Base-by-base conservation (phyloP, 2,329 filamentous ascomycete species). In the Xylaria multiplex region DNA sequence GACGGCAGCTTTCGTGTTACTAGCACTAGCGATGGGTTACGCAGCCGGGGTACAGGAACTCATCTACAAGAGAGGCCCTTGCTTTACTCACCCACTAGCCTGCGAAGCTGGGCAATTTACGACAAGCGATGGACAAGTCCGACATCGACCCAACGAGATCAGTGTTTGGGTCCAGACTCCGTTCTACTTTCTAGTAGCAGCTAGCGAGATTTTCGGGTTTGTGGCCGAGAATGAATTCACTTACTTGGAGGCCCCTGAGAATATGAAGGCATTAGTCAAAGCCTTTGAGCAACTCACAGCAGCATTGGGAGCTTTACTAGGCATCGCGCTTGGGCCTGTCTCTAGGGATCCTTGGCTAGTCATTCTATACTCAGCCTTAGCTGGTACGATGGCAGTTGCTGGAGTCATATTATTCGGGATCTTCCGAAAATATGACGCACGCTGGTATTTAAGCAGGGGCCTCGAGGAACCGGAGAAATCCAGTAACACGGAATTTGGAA, bases 131-230 rank as follows among this genome's bases (percentile, higher is more conserved):
- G 32, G 32, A 1, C 6, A 35, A 3, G 2, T 9, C 2, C 6
- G 9, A 9, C 32, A 35, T 9, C 32, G 60, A 43, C 74, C 75
- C 0, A 79, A 77, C 40, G 50, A 76, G 5, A 71, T 81, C 0
- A 78, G 74, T 30, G 76, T 83, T 2, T 81, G 79, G 76, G 60
- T 79, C 0, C 80, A 83, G 56, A 62, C 77, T 0, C 81, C 81
- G 0, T 65, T 79, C 0, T 82, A 81, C 65, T 70, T 82, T 24
- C 40, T 65, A 3, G 14, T 64, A 13, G 69, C 67, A 1, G 14
- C 58, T 3, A 62, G 43, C 11, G 65, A 70, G 60, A 65, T 69
- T 1, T 59, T 69, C 8, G 62, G 62, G 40, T 59, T 70, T 24
- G 64, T 67, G 3, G 45, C 67, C 1, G 16, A 61, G 16, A 65